Percentiles rank a stretch among this genome's conserved stretches.
Evolutionary conservation across 768 basidiomycete genomes (phyloP).

Genomic region (Panaeolus papilionaceus): DNA sequence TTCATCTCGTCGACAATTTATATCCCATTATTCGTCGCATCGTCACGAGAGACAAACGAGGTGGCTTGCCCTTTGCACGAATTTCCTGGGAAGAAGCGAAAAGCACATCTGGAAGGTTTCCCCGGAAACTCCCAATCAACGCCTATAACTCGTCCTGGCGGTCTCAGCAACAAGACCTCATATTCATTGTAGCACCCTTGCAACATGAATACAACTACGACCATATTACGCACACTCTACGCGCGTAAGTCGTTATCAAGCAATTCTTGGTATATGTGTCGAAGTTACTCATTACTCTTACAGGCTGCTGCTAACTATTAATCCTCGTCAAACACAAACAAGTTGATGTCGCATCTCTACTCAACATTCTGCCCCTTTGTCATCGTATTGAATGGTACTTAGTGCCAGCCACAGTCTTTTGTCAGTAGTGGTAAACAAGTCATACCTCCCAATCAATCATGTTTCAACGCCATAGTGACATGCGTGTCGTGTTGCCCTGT

Average conservation of each 20-base stretch:
- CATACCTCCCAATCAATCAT: too few species aligned
- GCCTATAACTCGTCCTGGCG: neutral
- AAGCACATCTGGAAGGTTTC: neutral
- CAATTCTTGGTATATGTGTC: too few species aligned
- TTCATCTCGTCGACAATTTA: neutral
- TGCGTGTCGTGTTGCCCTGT: too few species aligned
- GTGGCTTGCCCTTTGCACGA: neutral
- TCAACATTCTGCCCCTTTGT: too few species aligned
- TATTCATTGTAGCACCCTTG: neutral
- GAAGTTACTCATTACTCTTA: too few species aligned
- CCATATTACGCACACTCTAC: neutral
- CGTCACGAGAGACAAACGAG: neutral
- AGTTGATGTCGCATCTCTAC: too few species aligned
- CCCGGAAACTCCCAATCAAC: neutral
- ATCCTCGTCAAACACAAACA: too few species aligned
- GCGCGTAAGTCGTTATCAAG: neutral
- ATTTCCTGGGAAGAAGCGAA: neutral
- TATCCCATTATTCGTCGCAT: neutral
- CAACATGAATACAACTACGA: neutral
- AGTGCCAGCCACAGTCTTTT: too few species aligned
- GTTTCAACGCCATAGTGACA: too few species aligned
- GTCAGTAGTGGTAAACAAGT: too few species aligned
- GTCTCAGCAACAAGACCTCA: neutral
- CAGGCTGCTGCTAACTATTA: too few species aligned
- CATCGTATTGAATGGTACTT: too few species aligned